Evolutionary conservation across 169 alveolate genomes (phyloP).

Genomic region (Cyclospora cayetanensis): DNA sequence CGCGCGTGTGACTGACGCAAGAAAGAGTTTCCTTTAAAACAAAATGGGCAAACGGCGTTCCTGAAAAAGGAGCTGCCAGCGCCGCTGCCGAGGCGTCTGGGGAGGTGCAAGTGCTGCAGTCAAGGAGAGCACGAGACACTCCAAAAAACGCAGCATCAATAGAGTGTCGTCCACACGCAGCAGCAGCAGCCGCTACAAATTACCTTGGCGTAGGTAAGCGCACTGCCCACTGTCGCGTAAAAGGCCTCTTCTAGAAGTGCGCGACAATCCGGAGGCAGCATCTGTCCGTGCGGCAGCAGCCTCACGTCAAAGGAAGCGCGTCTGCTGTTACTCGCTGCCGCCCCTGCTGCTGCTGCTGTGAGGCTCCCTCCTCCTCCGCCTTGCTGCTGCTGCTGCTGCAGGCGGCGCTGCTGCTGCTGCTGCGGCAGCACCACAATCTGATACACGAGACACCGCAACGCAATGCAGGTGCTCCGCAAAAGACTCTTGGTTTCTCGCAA

Average conservation of each 20-base stretch:
- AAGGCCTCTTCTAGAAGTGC: conserved; percentile 60
- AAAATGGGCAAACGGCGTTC: too few species aligned
- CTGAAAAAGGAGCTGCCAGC: too few species aligned
- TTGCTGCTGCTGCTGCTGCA: conserved; percentile 30
- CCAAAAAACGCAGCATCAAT: too few species aligned
- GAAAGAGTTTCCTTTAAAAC: too few species aligned
- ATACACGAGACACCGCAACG: conserved; percentile 56
- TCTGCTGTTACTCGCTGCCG: conserved; percentile 51
- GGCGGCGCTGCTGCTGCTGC: conserved; percentile 65
- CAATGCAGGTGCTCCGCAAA: conserved; percentile 57
- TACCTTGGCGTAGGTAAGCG: conserved; percentile 36
- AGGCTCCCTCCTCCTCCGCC: background rate
- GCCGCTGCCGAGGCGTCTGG: too few species aligned
- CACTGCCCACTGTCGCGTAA: conserved; percentile 49
- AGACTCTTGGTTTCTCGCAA: conserved; percentile 33
- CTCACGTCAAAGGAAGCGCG: conserved; percentile 64
- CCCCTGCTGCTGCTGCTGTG: conserved; percentile 37
- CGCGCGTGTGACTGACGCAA: too few species aligned
- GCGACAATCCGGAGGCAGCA: conserved; percentile 17
- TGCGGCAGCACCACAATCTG: conserved; percentile 64
- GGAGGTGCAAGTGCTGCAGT: too few species aligned
- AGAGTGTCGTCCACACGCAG: too few species aligned
- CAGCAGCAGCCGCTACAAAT: too few species aligned
- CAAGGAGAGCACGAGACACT: too few species aligned
- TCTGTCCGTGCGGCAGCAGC: conserved; percentile 64